Base-by-base conservation (phyloP, 345 rosid genomes). In the Arabidopsis arenosa region DNA sequence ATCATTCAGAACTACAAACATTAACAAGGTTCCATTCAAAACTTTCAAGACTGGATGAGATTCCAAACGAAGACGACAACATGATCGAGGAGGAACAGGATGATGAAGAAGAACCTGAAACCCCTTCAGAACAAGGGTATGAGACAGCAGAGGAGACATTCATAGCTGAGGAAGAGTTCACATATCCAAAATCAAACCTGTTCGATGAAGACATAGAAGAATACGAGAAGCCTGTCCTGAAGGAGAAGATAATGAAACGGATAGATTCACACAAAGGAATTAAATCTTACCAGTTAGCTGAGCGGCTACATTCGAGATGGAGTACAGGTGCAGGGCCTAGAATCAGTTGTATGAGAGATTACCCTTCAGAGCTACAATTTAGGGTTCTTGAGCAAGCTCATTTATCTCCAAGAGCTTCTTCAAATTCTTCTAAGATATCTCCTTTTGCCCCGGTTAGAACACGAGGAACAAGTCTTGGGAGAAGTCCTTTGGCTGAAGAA, bases 331-430 rank as follows among this genome's bases (percentile, higher is more conserved):
- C 91, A 2, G 99, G 99, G 4, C 96, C 99, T 2, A 78, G 99
- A 47, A 95, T 95, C 40, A 90, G 99, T 37, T 90, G 97, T 82
- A 89, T 95, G 96, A 89, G 93, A 79, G 99, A 95, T 59, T 95
- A 92, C 66, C 99, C 97, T 9, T 58, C 87, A 5, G 97, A 95
- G 80, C 93, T 95, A 64, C 96, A 86, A 32, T 79, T 82, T 51
- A 72, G 75, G 72, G 91, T 89, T 67, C 78, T 95, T 51, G 97
- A 95, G 83, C 84, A 82, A 33, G 89, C 88, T 39, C 71, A 87
- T 23, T 76, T 92, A 87, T 88, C 97, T 36, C 99, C 99, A 58
- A 81, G 89, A 70, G 63, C 74, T 70, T 78, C 74, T 72, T 79
- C 75, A 62, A 75, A 57, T 47, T 17, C 41, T 7, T 26, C 41